Base-by-base conservation (phyloP, 2,329 filamentous ascomycete species). In the Hypoxylon sp. region DNA sequence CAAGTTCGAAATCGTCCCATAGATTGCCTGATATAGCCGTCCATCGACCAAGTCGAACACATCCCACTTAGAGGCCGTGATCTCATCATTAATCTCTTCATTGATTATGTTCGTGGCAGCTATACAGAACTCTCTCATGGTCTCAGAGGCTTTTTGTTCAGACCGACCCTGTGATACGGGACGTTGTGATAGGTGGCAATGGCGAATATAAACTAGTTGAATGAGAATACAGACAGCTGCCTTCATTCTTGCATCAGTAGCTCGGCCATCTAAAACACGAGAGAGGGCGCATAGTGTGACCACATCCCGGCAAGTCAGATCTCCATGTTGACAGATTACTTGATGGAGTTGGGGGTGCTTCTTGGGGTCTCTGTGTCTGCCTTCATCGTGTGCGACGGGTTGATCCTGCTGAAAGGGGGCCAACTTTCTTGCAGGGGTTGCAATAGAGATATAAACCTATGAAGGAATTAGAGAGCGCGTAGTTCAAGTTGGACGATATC, bases 1-100 rank as follows among this genome's bases (percentile, higher is more conserved):
- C 11, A 46, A 17, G 3, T 44, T 17, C 5, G 29, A 60, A 44
- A 70, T 35, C 1, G 53, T 33, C 5, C n/a, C 26, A 33, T 59
- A 42, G 17, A 73, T 39, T 1, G 59, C 62, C 17, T 72, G 39
- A 47, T 79, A 74, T 4, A 81, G 66, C 5, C 77, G 73, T 26
- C 76, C 74, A 50, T 81, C 79, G 2, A 80, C 47, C 2, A 80
- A 67, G 37, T 81, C 79, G 52, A 74, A 79, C 19, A 76, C 26
- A 59, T 80, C 75, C 76, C 75, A 78, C 13, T 61, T 44, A 1
- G 67, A 19, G 14, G 22, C 0, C 54, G 29, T n/a, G 46, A 26
- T n/a, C 52, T 44, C 67, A 26, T 44, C 67, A 31, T 10, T 13
- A 39, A 55, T n/a, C 8, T 42, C 48, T 2, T 19, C 44, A 14